Conservation (phyloP, 2,329 filamentous ascomycete species). For the Fusarium secorum region DNA sequence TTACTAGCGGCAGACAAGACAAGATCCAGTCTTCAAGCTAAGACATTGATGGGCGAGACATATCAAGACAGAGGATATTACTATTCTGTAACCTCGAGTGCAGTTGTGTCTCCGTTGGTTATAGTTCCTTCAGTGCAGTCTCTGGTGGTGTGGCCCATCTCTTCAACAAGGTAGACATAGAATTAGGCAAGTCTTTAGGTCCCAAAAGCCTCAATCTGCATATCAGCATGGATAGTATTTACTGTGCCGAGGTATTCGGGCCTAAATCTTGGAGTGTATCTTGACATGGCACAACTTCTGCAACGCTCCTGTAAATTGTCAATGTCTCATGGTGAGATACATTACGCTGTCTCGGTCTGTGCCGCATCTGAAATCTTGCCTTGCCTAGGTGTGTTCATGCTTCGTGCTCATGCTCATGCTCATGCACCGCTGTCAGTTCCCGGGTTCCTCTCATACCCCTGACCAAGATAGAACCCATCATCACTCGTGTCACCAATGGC, state of each 20-base stretch:
- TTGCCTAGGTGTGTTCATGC: slow-evolving; percentile 21
- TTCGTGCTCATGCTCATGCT: not conserved
- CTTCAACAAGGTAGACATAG: not conserved
- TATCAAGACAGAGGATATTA: not conserved
- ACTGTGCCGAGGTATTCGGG: not conserved
- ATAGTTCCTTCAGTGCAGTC: not conserved
- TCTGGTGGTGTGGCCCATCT: not conserved
- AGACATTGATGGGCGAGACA: not conserved
- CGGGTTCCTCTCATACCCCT: slow-evolving; percentile 12
- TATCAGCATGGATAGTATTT: not conserved
- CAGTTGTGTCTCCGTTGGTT: not conserved
- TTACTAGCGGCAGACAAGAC: not conserved
- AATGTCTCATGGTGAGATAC: slow-evolving; percentile 20
- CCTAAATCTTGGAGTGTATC: not conserved
- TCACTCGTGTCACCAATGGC: slow-evolving; percentile 26
- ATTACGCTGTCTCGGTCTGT: slow-evolving; percentile 37
- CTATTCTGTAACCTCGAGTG: not conserved
- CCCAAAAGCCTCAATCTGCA: not conserved
- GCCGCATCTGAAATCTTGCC: slow-evolving; percentile 38
- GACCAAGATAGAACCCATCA: slow-evolving; percentile 17
- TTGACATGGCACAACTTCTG: slow-evolving; percentile 4
- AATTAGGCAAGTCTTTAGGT: not conserved
- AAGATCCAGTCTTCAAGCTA: not conserved
- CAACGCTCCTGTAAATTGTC: not conserved
- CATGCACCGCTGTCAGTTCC: slow-evolving; percentile 36